Conservation (phyloP, 2,329 filamentous ascomycete species). For the Diatrype stigma region DNA sequence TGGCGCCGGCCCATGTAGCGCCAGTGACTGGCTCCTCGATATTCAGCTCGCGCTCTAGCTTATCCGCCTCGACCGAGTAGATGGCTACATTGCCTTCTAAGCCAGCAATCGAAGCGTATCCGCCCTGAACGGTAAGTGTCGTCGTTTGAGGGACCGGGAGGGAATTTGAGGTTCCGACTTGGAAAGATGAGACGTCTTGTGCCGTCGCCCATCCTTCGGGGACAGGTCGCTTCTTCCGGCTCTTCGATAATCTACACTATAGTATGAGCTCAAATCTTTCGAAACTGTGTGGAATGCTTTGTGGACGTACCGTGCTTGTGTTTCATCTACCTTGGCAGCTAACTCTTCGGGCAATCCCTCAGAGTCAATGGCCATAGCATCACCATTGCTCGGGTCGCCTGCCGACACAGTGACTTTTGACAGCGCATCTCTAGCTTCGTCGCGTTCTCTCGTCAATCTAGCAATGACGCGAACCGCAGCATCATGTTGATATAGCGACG, state of each 20-base stretch:
- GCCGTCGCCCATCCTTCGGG: slow-evolving; percentile 80
- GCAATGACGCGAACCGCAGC: slow-evolving; percentile 95
- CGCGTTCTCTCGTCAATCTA: slow-evolving; percentile 81
- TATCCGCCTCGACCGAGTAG: slow-evolving; percentile 67
- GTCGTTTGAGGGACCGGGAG: slow-evolving; percentile 46
- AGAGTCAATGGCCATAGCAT: slow-evolving; percentile 90
- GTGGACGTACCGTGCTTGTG: slow-evolving; percentile 68
- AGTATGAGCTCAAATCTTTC: slow-evolving; percentile 14
- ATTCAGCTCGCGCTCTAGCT: slow-evolving; percentile 63
- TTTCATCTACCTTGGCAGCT: slow-evolving; percentile 69
- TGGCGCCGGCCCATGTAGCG: slow-evolving; percentile 60
- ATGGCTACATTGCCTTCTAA: slow-evolving; percentile 69
- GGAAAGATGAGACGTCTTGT: slow-evolving; percentile 59
- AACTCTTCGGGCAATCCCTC: slow-evolving; percentile 71
- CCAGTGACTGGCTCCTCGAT: slow-evolving; percentile 65
- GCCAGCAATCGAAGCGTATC: slow-evolving; percentile 70
- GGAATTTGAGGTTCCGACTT: slow-evolving; percentile 40
- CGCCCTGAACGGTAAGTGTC: slow-evolving; percentile 49
- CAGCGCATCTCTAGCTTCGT: slow-evolving; percentile 86
- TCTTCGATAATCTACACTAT: slow-evolving; percentile 68
- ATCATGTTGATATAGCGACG: slow-evolving; percentile 93
- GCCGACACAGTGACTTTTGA: slow-evolving; percentile 76
- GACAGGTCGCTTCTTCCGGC: slow-evolving; percentile 82
- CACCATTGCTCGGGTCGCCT: slow-evolving; percentile 54
- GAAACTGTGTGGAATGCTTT: background rate